Evolutionary conservation across 2,329 filamentous ascomycete genomes (phyloP).

Genomic region (Blumeria hordei): DNA sequence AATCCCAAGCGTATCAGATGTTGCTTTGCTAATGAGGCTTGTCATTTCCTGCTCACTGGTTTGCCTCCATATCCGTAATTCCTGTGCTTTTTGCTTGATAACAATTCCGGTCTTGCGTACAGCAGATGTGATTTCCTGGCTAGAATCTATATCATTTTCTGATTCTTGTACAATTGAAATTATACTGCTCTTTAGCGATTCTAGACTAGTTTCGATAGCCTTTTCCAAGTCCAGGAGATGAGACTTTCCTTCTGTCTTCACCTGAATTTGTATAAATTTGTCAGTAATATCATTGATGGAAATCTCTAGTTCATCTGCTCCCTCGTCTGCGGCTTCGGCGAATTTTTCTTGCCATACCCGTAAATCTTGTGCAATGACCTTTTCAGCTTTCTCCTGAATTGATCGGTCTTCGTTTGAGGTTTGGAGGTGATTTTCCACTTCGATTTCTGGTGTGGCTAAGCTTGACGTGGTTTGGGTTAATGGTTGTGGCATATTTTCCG

Average conservation of each 20-base stretch:
- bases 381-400: constrained; percentile 30
- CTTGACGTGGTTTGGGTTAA: constrained; percentile 7
- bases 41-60: constrained; percentile 32
- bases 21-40: constrained; percentile 29
- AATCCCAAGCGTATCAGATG: constrained; percentile 40
- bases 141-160: constrained; percentile 16
- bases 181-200: constrained; percentile 42
- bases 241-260: constrained; percentile 37
- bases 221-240: constrained; percentile 45
- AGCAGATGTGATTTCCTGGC: constrained; percentile 21
- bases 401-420: no score
- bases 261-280: constrained; percentile 38
- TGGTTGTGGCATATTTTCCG: constrained; percentile 9
- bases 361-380: constrained; percentile 55
- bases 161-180: constrained; percentile 32
- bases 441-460: background rate
- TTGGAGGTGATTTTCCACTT: constrained; percentile 9
- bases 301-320: constrained; percentile 40
- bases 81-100: constrained; percentile 39
- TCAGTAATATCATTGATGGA: constrained; percentile 48
- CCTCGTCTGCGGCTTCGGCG: constrained; percentile 61
- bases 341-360: constrained; percentile 76
- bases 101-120: constrained; percentile 32
- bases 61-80: constrained; percentile 36
- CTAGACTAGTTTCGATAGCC: constrained; percentile 37